These are phyloP conservation scores for Saturnispora dispora DNA, from an alignment of 805 yeast genomes.

Conservation along the genomic window DNA sequence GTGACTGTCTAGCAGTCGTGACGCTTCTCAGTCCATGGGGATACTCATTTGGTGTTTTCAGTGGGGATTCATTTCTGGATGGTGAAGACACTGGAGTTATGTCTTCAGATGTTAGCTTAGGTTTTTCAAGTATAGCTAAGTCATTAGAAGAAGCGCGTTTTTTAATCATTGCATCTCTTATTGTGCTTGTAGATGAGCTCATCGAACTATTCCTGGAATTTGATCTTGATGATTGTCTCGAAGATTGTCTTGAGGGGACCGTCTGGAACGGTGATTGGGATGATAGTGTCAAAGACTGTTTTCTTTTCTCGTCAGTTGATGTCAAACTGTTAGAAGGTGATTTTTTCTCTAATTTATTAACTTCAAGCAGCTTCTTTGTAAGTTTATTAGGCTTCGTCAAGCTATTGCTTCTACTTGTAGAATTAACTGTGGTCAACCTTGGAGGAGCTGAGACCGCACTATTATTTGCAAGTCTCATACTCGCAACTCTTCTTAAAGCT, in stretches of 20 bases:
- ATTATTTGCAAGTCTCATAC: neutral
- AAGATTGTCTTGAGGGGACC: neutral
- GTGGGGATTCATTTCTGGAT: neutral
- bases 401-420: conserved; percentile 4
- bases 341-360: neutral
- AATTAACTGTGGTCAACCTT: neutral
- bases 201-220: neutral
- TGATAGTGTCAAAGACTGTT: neutral
- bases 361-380: conserved; percentile 1
- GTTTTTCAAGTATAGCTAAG: neutral
- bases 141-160: neutral
- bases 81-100: conserved; percentile 4
- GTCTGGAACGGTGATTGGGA: conserved; percentile 2
- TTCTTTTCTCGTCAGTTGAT: conserved; percentile 4
- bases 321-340: neutral
- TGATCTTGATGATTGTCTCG: conserved; percentile 1
- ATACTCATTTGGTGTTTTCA: neutral
- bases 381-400: conserved; percentile 1
- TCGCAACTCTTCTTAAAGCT: neutral
- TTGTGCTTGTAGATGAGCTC: neutral
- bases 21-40: neutral
- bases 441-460: neutral
- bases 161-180: neutral
- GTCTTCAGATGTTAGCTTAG: neutral
- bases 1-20: neutral